Base-by-base conservation (phyloP, 208 protist species). In the Trypanosoma lewisi region DNA sequence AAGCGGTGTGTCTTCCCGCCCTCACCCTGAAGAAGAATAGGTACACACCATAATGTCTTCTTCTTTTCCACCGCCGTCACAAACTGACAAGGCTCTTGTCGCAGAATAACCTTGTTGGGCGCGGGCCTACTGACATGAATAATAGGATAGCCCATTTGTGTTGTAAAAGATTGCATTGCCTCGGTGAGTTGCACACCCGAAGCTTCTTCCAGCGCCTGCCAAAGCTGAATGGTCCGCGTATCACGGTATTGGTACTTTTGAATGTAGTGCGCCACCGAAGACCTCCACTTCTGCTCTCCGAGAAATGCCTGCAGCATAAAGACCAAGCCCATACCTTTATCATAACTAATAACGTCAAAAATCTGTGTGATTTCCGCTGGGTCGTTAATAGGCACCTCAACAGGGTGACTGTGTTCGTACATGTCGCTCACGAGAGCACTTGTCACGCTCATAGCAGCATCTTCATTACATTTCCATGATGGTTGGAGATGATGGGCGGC, bases 291-390 rank as follows among this genome's bases (percentile, higher is more conserved):
- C 5, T 88, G 77, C 19, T 83, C 67, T 28, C 97, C 97, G 2
- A 98, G 75, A 58, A 95, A 89, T 19, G 73, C 68, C 59, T 93
- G 64, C 23, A 98, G 78, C 97, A 98, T 98, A 55, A 93, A 85
- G 27, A 98, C 89, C 21, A 98, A 78, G 21, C 83, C 82, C 82
- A 89, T 92, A 27, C 97, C 97, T 65, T 99, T 99, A 59, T 89
- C 65, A 73, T 99, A 99, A 57, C 91, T 97, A 66, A 99, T 99
- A 16, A 70, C 71, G 76, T 99, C 98, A 70, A 99, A 99, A 60
- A 99, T 98, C 65, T 99, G 93, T 19, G 97, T 93, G 49, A 99
- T 97, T 44, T 98, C 80, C 12, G 77, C 72, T 0, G 97, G 80
- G 42, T 96, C 83, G 28, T 39, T 39, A 45, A 99, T 97, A 27